A percentile compares a stretch with the other conserved stretches of the same genome.
These are phyloP conservation scores for Comarum palustre DNA, from an alignment of 306 rosid genomes.

Conservation along the genomic window DNA sequence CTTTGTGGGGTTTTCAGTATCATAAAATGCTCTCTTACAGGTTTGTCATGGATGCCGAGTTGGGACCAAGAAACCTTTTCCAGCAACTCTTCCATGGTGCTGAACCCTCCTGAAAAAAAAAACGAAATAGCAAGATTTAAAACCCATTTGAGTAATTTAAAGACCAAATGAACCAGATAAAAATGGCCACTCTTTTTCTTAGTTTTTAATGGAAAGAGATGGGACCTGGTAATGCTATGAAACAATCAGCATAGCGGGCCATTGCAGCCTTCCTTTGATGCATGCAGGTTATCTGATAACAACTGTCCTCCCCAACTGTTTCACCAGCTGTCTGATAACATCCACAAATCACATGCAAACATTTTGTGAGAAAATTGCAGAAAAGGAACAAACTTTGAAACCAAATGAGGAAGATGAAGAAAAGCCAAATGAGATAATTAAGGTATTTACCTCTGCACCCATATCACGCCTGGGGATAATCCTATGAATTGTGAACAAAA, in stretches of 20 bases:
- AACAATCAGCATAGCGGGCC: constrained; percentile 67
- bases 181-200: neutral
- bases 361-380: neutral
- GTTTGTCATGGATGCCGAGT: constrained; percentile 62
- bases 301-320: constrained; percentile 57
- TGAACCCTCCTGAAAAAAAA: constrained; percentile 48
- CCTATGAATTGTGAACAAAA: constrained; percentile 24
- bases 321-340: constrained; percentile 54
- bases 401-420: neutral
- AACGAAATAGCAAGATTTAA: neutral
- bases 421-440: constrained; percentile 7
- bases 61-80: constrained; percentile 66
- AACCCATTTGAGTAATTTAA: neutral
- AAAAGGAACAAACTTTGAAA: constrained; percentile 5
- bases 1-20: neutral
- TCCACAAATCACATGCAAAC: constrained; percentile 5
- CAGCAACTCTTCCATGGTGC: constrained; percentile 53
- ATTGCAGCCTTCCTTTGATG: constrained; percentile 67
- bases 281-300: constrained; percentile 64
- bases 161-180: neutral
- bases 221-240: constrained; percentile 60
- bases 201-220: neutral
- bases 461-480: constrained; percentile 56
- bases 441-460: constrained; percentile 40
- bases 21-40: constrained; percentile 30